Evolutionary conservation across 164 flowering plant species (phyloP).

Genomic region (Piper betle): DNA sequence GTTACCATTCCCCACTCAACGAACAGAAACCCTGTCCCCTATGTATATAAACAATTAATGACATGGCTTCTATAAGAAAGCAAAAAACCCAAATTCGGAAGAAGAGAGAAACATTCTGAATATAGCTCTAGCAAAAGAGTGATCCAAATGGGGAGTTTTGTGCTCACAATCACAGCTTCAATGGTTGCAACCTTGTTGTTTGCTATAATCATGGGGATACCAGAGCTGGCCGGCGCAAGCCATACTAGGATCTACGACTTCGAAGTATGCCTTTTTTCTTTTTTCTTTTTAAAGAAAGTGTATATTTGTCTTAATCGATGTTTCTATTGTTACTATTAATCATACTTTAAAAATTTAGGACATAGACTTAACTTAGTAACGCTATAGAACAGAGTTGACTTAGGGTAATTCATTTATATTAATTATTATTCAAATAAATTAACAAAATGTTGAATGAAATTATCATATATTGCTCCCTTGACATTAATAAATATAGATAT

Average conservation of each 20-base stretch:
- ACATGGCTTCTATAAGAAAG: not conserved
- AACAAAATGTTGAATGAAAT: too few species aligned
- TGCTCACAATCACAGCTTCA: not conserved
- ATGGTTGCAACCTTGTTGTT: not conserved
- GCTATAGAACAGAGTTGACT: too few species aligned
- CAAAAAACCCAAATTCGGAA: not conserved
- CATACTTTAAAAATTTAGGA: too few species aligned
- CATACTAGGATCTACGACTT: slow-evolving; percentile 11
- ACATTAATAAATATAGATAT: too few species aligned
- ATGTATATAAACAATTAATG: slow-evolving; percentile 2
- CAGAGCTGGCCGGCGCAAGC: slow-evolving; percentile 4
- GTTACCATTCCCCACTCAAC: slow-evolving; percentile 6
- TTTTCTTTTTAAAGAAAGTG: not conserved
- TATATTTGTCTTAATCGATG: not conserved
- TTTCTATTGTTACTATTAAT: not conserved
- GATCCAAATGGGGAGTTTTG: slow-evolving; percentile 4
- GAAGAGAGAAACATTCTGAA: not conserved
- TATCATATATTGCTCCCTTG: too few species aligned
- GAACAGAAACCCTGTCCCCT: not conserved
- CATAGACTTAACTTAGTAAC: too few species aligned
- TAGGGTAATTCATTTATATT: too few species aligned
- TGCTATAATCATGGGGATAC: slow-evolving; percentile 3
- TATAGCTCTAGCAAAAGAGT: not conserved
- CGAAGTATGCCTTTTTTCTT: slow-evolving; percentile 4
- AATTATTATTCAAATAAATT: too few species aligned